These are phyloP conservation scores for Sphagnum fallax DNA, from an alignment of 228 moss, liverwort and hornwort genomes.

Conservation along the genomic window DNA sequence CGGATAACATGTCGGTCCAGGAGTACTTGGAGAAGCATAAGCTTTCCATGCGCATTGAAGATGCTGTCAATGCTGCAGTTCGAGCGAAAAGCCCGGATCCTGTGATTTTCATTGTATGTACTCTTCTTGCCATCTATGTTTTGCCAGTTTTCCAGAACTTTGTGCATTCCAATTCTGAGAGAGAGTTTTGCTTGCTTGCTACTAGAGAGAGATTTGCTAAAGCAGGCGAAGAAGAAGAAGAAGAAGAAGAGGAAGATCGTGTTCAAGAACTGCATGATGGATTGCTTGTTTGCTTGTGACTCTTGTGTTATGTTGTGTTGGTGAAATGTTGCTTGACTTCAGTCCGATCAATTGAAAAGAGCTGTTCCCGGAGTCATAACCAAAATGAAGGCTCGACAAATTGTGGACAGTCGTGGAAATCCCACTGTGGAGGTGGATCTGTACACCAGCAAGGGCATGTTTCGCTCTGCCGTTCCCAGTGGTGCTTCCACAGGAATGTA, in stretches of 20 bases:
- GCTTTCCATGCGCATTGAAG: constrained; percentile 91
- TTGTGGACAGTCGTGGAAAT: constrained; percentile 93
- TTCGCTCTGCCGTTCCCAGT: constrained; percentile 90
- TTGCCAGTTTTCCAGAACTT: no score
- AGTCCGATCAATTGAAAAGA: constrained; percentile 92
- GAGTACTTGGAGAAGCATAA: constrained; percentile 99
- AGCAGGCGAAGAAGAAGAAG: no score
- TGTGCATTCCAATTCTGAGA: no score
- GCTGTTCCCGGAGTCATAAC: constrained; percentile 72
- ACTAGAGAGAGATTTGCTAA: no score
- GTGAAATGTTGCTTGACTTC: constrained; percentile 10
- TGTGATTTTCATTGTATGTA: constrained; percentile 84
- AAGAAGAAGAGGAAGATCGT: no score
- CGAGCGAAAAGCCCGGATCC: constrained; percentile 90
- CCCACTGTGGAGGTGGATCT: constrained; percentile 98
- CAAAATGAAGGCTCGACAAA: constrained; percentile 81
- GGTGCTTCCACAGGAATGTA: constrained; percentile 98
- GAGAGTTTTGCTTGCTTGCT: no score
- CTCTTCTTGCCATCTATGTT: neutral
- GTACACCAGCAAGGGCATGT: constrained; percentile 97
- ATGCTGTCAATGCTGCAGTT: constrained; percentile 94
- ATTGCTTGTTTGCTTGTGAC: no score
- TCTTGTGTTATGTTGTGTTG: no score
- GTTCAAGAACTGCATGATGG: no score
- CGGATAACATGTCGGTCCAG: constrained; percentile 78